phyloP scores from a whole-genome alignment of 2,329 filamentous ascomycete genomes.

The Pseudogymnoascus sp. region DNA sequence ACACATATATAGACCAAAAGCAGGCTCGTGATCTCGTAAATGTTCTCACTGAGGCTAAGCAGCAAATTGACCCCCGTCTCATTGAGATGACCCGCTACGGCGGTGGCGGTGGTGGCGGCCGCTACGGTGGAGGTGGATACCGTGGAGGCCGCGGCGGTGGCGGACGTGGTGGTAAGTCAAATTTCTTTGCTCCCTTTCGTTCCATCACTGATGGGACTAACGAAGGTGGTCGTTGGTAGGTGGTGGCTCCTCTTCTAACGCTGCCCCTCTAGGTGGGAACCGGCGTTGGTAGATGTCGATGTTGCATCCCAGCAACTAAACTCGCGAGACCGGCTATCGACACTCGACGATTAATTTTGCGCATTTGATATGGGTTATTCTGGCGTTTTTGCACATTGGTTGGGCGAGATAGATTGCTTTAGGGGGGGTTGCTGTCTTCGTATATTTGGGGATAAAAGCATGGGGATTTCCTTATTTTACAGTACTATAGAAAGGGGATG shows the following conservation, averaged over 20 bases:
- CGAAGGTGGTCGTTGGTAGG: conserved; percentile 31
- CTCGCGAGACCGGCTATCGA: background rate
- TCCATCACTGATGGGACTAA: conserved; percentile 30
- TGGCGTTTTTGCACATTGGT: conserved; percentile 7
- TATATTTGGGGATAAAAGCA: background rate
- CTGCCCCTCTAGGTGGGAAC: conserved; percentile 45
- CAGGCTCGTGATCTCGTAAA: conserved; percentile 93
- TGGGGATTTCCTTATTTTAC: background rate
- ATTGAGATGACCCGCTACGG: conserved; percentile 92
- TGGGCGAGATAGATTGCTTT: conserved; percentile 9
- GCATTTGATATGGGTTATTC: conserved; percentile 9
- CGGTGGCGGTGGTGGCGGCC: conserved; percentile 71
- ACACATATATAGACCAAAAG: conserved; percentile 58
- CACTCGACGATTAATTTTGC: background rate
- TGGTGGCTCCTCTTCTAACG: conserved; percentile 47
- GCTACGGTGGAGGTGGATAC: conserved; percentile 56
- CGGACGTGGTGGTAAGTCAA: conserved; percentile 18
- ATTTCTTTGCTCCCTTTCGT: conserved; percentile 17
- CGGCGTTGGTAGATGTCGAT: conserved; percentile 44
- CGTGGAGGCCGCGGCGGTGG: conserved; percentile 45
- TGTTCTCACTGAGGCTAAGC: conserved; percentile 92
- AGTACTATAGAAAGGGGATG: background rate
- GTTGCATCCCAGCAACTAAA: background rate
- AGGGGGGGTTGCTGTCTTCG: background rate
- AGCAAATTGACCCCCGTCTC: conserved; percentile 92